Conservation (phyloP, 805 yeast species). For the Ogataea paradorogensis region DNA sequence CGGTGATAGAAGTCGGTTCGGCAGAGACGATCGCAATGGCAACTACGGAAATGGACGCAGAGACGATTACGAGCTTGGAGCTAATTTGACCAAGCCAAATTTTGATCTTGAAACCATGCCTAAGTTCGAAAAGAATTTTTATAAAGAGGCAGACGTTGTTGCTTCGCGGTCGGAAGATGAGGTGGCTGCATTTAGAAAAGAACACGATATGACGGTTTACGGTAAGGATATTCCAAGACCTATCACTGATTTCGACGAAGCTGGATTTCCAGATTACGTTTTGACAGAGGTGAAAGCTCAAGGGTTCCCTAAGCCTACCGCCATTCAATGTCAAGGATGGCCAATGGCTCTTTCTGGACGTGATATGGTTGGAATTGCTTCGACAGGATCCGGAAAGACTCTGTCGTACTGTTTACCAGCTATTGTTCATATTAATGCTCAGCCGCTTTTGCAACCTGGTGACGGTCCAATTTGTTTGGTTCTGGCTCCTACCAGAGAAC, state of each 20-base stretch:
- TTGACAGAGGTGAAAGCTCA: constrained; percentile 82
- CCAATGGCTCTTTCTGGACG: constrained; percentile 99
- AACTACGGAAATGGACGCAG: constrained; percentile 30
- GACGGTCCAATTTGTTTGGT: constrained; percentile 97
- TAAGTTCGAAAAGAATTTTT: constrained; percentile 92
- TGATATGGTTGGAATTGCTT: constrained; percentile 98
- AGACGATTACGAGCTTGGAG: constrained; percentile 46
- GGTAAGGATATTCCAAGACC: constrained; percentile 94
- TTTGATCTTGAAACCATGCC: constrained; percentile 81
- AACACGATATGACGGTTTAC: constrained; percentile 77
- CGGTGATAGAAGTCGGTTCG: constrained; percentile 34
- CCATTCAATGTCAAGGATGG: constrained; percentile 99
- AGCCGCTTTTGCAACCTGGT: constrained; percentile 87
- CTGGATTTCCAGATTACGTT: constrained; percentile 96
- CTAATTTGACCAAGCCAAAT: constrained; percentile 64
- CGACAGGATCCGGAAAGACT: constrained; percentile 99
- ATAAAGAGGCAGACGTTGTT: constrained; percentile 80
- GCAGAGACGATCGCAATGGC: constrained; percentile 36
- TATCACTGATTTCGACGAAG: constrained; percentile 88
- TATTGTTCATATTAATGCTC: constrained; percentile 97
- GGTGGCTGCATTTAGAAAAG: constrained; percentile 70
- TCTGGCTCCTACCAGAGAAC: constrained; percentile 97
- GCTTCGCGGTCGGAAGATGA: constrained; percentile 72
- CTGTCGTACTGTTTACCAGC: constrained; percentile 95
- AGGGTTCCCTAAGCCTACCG: constrained; percentile 93